Conservation (phyloP, 2,329 filamentous ascomycete genomes). For the Teratosphaeria epicoccoides region DNA sequence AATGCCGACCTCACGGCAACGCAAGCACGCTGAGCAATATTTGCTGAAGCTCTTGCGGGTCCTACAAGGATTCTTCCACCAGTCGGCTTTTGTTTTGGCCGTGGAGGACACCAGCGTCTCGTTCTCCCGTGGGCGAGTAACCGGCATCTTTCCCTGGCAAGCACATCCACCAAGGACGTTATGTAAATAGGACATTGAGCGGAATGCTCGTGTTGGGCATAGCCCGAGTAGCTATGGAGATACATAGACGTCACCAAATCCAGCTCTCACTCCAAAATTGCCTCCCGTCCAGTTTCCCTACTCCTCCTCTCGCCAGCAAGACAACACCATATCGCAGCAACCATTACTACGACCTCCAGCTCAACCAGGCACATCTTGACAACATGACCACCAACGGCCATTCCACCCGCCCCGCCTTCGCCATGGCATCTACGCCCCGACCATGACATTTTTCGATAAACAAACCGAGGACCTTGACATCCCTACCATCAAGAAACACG, state of each 20-base stretch:
- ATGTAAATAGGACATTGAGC: not conserved
- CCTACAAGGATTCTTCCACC: slow-evolving; percentile 6
- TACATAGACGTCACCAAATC: not conserved
- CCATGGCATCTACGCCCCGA: slow-evolving; percentile 71
- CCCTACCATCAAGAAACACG: slow-evolving; percentile 67
- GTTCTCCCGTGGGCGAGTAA: not conserved
- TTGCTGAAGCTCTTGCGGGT: not conserved
- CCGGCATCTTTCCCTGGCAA: not conserved
- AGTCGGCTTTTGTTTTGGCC: slow-evolving; percentile 1
- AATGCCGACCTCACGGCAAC: not conserved
- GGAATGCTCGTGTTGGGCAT: not conserved
- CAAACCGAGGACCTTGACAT: slow-evolving; percentile 78
- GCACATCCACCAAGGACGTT: not conserved
- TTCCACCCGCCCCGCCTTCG: slow-evolving; percentile 47
- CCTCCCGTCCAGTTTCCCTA: no score
- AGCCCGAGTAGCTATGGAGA: not conserved
- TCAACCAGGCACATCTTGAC: not conserved
- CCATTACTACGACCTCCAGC: no score
- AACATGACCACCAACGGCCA: slow-evolving; percentile 16
- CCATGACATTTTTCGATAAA: slow-evolving; percentile 81
- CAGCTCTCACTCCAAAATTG: no score
- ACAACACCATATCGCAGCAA: no score
- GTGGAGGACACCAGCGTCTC: not conserved
- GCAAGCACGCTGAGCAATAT: not conserved
- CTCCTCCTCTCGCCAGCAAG: no score